Evolutionary conservation across 2,329 filamentous ascomycete species (phyloP), one percentile per base, ranked within the genome.

Genomic region (Fusarium neocosmosporiellum): DNA sequence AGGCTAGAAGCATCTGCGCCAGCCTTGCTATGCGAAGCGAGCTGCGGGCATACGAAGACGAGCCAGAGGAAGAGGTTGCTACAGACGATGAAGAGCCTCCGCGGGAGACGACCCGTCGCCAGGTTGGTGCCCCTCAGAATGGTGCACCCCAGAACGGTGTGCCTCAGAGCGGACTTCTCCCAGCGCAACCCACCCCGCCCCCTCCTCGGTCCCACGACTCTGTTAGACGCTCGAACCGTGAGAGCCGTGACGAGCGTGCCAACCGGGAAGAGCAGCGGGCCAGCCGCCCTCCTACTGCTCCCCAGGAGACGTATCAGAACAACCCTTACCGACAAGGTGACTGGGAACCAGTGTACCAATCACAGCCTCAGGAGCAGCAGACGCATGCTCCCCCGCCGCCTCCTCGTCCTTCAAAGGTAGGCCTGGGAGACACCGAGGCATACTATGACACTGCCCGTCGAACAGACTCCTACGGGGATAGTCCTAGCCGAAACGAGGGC

Each of bases 21-120:
- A 83, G 81, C 64, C 79, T 88, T 18, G 86, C 86, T 9, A 88
- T 88, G 86, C 81, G 86, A 41, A 88, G 86, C 71, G 86, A 88
- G 67, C 72, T 88, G 20, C 80, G 86, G 7, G 80, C 78, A 1
- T 82, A 80, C 39, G 81, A 82, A 1, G 82, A 84, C 39, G 82
- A 84, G 16, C 72, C 76, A 1, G 79, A 81, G 0, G 80, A 81
- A 0, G 80, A 81, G 1, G 70, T 65, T 2, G 72, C 65, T 1
- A 79, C 77, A 4, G 81, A 83, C 14, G 79, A 81, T 1, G 82
- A 82, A 4, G 70, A 71, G n/a, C 7, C 59, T 2, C 67, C 63
- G 4, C 63, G 65, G 11, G 69, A 65, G 27, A 60, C 70, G 10
- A 69, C 55, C 2, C 69, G 67, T 27, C 77, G 74, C 6, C 72